Evolutionary conservation across 2,329 filamentous ascomycete genomes (phyloP), one percentile per base, ranked within the genome.

Genomic region (Hysterium pulicare): DNA sequence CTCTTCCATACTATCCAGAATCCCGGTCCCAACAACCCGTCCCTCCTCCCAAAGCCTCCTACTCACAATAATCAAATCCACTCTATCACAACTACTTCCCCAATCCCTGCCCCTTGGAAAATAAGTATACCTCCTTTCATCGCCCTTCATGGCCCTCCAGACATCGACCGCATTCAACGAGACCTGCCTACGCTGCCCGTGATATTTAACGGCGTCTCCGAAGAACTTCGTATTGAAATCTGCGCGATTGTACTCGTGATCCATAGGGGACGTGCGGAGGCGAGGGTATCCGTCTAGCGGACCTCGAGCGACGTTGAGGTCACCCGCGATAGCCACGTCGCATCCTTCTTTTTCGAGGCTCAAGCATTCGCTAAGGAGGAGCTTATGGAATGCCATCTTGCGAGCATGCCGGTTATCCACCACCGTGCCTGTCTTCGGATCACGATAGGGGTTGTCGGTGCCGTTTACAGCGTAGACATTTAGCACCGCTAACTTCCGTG

Each of bases 381-480:
- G 55, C 2, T 54, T 47, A 45, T 80, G 75, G 26, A 79, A 72
- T 4, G 61, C 57, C 2, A 74, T 58, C 53, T 80, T 80, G 22
- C 71, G 66, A 41, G 76, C 71, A 54, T 80, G 75, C 13, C 76
- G 61, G 0, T 72, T 78, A 0, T 75, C 73, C 3, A 45, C 40
- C 0, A 70, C 46, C 6, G 48, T 44, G 3, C 75, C 75, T 0
- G 68, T 76, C 1, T 48, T n/a, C 0, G 72, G 59, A 41, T 71
- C 62, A 15, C 68, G 68, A 54, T 77, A 78, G 0, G 67, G 57
- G 21, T 67, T 68, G 0, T 68, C 59, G 0, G 76, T 79, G 2
- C 76, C 76, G 50, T 78, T 79, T 10, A 77, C 71, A 31, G 73
- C 72, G 50, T 78, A 79, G 22, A 77, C 65, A 48, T 79, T 78